Evolutionary conservation across 1,284 basidiomycete genomes (phyloP), one percentile per base, ranked within the genome.

Genomic region (Ustilago sp.): DNA sequence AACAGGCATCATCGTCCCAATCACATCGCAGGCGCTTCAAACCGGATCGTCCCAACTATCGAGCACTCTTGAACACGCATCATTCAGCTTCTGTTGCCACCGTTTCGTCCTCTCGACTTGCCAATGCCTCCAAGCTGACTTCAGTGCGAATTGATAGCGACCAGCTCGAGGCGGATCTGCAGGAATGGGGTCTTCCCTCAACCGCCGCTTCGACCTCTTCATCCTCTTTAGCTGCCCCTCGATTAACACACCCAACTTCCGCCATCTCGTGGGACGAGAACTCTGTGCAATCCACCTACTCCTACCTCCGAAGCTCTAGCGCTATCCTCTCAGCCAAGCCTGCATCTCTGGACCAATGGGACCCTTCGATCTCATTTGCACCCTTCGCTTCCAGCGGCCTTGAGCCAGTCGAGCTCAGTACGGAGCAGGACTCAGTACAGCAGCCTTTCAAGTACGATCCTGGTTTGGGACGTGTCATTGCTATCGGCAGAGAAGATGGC

Each of bases 191-290:
- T n/a, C 58, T 73, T 23, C 65, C 70, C 34, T 61, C 65, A 17
- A 15, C 34, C 15, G 39, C 13, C 17, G 41, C 56, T 28, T 34
- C 23, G 23, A 28, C 51, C 28, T 12, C 48, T 4, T 56, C 58
- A 13, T 58, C 50, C 13, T 28, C 43, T 6, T 47, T 57, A 6
- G 38, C 57, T 12, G 32, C 17, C 13, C 56, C 59, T 15, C 55
- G 59, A 11, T 50, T 74, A 13, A 56, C 62, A 8, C 17, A 59
- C 8, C 74, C 74, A 6, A 60, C 62, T 2, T 61, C 68, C 7
- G 67, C 74, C 3, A 55, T 72, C n/a, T 71, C 74, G 1, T 76
- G 68, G 65, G 74, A 76, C 31, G 74, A 76, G 36, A 76, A 71
- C 39, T 76, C 74, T 2, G 48, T 55, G 5, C 51, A 59, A 2